Evolutionary conservation across 306 rosid genomes (phyloP).

Genomic region (Quercus dentata): DNA sequence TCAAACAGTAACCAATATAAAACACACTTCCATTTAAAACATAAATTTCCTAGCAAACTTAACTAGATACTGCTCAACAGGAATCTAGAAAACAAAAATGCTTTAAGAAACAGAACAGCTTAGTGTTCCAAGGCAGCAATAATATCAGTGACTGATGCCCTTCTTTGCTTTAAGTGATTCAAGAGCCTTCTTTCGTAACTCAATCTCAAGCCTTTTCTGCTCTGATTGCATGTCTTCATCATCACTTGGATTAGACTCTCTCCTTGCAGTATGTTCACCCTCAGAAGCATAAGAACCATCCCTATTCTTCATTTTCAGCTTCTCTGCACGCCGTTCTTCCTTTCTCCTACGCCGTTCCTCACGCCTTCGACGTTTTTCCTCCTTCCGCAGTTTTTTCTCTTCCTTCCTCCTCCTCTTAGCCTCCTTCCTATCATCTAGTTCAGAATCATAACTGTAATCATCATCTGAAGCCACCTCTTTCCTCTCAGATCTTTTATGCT

Average conservation of each 20-base stretch:
- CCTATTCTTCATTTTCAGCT: conserved; percentile 62
- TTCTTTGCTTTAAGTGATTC: conserved; percentile 68
- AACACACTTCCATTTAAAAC: conserved; percentile 13
- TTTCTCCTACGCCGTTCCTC: conserved; percentile 71
- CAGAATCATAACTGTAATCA: conserved; percentile 68
- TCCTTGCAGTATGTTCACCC: conserved; percentile 39
- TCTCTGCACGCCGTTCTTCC: conserved; percentile 78
- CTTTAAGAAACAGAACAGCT: neutral
- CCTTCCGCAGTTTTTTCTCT: conserved; percentile 76
- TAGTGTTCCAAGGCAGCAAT: conserved; percentile 10
- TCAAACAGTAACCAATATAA: conserved; percentile 27
- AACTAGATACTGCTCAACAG: conserved; percentile 12
- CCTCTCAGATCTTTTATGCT: conserved; percentile 77
- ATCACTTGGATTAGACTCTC: conserved; percentile 48
- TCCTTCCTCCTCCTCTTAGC: conserved; percentile 81
- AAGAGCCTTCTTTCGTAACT: conserved; percentile 89
- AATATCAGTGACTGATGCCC: conserved; percentile 37
- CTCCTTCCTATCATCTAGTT: conserved; percentile 69
- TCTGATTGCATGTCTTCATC: conserved; percentile 47
- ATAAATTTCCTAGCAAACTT: conserved; percentile 26
- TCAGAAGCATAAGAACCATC: conserved; percentile 57
- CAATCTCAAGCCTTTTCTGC: conserved; percentile 83
- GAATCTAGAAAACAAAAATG: neutral
- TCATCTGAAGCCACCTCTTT: conserved; percentile 57
- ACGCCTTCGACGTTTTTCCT: conserved; percentile 77